Base-by-base conservation (phyloP, 2,329 filamentous ascomycete species). In the Falciphora oryzae region DNA sequence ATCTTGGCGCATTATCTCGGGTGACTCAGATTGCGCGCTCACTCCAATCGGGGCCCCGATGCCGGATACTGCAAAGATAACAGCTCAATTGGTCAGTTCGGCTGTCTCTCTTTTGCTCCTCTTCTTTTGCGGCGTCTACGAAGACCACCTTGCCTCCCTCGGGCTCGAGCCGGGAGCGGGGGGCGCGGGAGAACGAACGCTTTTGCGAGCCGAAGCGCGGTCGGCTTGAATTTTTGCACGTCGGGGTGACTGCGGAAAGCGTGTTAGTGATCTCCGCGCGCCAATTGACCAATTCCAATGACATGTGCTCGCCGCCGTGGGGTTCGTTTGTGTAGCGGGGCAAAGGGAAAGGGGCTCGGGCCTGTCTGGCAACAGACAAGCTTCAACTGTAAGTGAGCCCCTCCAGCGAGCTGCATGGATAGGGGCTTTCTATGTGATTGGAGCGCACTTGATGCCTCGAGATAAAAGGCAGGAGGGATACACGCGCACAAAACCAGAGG, bases 11-110 rank as follows among this genome's bases (percentile, higher is more conserved):
- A 60, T 64, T 64, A 58, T 64, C 29, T 59, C 53, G 50, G 53
- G 68, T 68, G 62, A 65, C 67, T 67, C 64, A 69, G 72, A 86
- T 31, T 25, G 31, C 25, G 61, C 32, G 31, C 91, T 89, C 83
- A 95, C 92, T 97, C 95, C 95, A 99, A 83, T 99, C 95, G 73
- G 95, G 95, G 72, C 95, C 95, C 79, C 95, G 89, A 80, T 99
- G 95, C 73, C 96, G 93, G 75, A 97, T 86, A 76, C 92, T 96
- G 76, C 71, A 70, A 11, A 63, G 69, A 73, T 25, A 68, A 66
- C 65, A 69, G 70, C 81, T 81, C 75, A 79, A 76, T 77, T 76
- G 58, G 70, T 70, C 64, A 64, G 66, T 75, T 65, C 71, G 67
- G 61, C 29, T 28, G 32, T 66, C 70, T 73, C 31, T 60, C 13